phyloP scores from a whole-genome alignment of 1,139 yeast species.

The Torulaspora globosa region DNA sequence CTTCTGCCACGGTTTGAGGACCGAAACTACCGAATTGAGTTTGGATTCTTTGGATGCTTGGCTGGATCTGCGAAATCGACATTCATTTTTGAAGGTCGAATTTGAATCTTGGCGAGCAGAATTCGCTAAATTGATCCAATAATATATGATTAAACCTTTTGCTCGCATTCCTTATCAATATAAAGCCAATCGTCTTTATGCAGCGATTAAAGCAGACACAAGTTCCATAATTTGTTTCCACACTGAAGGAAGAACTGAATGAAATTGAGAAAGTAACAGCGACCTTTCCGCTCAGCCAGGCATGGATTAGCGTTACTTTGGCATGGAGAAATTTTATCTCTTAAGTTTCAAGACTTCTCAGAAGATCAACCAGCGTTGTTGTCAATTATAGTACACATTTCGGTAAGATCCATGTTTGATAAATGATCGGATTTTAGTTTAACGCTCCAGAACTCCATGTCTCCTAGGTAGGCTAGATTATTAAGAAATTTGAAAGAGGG shows the following conservation, averaged over 20 bases:
- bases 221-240: constrained; percentile 22
- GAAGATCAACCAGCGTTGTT: constrained; percentile 52
- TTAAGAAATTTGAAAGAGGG: constrained; percentile 36
- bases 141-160: too few species aligned
- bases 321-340: constrained; percentile 49
- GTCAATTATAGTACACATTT: constrained; percentile 56
- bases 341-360: constrained; percentile 53
- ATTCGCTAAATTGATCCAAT: constrained; percentile 21
- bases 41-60: constrained; percentile 1
- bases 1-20: not conserved
- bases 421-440: constrained; percentile 66
- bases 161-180: constrained; percentile 12
- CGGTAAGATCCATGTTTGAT: constrained; percentile 70
- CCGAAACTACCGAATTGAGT: constrained; percentile 4
- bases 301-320: constrained; percentile 51
- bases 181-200: constrained; percentile 31
- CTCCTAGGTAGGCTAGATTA: constrained; percentile 53
- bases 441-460: constrained; percentile 58
- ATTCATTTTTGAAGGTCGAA: constrained; percentile 25
- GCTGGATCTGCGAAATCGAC: constrained; percentile 18
- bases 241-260: constrained; percentile 7
- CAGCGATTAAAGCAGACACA: constrained; percentile 31
- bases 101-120: constrained; percentile 21
- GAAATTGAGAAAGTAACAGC: constrained; percentile 28
- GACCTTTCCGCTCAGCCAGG: constrained; percentile 48